These are phyloP conservation scores for Ascomycota sp. DNA, from an alignment of 2,329 filamentous ascomycete genomes.

Conservation along the genomic window DNA sequence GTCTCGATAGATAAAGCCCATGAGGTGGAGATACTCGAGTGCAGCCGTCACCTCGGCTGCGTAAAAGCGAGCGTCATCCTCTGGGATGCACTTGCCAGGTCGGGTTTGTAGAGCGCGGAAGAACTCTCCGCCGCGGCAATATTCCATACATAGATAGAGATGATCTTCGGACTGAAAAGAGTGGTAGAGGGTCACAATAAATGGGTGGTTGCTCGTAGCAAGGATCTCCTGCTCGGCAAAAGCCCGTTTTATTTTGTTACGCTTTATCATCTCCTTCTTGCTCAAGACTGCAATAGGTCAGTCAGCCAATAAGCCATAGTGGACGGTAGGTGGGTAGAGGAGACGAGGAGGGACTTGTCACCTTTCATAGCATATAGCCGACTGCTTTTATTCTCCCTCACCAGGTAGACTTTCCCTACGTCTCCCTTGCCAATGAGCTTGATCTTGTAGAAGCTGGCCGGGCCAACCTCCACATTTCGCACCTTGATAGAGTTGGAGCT, in stretches of 20 bases:
- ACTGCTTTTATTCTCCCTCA: constrained; percentile 92
- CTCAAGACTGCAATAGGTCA: constrained; percentile 49
- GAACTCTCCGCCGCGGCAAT: constrained; percentile 96
- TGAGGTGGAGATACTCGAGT: constrained; percentile 87
- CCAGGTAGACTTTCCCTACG: constrained; percentile 94
- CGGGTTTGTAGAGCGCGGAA: constrained; percentile 91
- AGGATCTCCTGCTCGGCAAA: constrained; percentile 95
- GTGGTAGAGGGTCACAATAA: constrained; percentile 96
- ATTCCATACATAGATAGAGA: constrained; percentile 99
- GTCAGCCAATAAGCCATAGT: not conserved
- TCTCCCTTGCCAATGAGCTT: constrained; percentile 98
- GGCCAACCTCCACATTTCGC: constrained; percentile 86
- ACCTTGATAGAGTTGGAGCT: constrained; percentile 99
- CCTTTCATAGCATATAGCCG: constrained; percentile 97
- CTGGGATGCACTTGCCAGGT: constrained; percentile 89
- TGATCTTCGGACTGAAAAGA: constrained; percentile 98
- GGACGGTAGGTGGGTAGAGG: not conserved
- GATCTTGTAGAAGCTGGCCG: constrained; percentile 96
- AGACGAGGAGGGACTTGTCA: constrained; percentile 19
- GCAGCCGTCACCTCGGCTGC: constrained; percentile 94
- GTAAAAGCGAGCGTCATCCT: constrained; percentile 93
- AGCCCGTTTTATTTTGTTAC: constrained; percentile 98
- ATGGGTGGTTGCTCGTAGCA: constrained; percentile 94
- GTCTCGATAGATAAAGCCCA: constrained; percentile 98
- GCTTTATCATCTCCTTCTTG: constrained; percentile 99